Evolutionary conservation across 2,329 filamentous ascomycete genomes (phyloP), one percentile per base, ranked within the genome.

Genomic region (Coniochaeta hoffmannii): DNA sequence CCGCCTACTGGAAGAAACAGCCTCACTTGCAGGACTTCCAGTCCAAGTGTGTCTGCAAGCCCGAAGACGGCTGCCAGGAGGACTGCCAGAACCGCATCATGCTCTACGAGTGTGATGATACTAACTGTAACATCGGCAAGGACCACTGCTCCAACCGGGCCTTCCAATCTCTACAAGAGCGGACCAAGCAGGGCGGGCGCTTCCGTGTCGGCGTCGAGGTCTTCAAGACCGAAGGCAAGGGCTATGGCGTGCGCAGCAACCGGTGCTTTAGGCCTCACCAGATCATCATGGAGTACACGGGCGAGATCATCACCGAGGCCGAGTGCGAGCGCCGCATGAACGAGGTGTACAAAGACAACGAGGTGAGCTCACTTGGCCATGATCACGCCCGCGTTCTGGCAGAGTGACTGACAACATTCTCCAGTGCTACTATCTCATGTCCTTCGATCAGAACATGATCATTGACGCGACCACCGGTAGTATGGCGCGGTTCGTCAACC

Each of bases 251-350:
- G 52, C 87, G 94, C 58, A 90, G 89, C 67, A 96, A 93, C 71
- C 85, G 94, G 50, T 87, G 85, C 58, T 99, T 97, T 69, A 79
- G 86, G 56, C 83, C 92, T 1, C 86, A 93, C 65, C 91, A 97
- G 73, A 96, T 99, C 68, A 97, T 99, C 66, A 93, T 97, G 74
- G 94, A 99, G 67, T 99, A 99, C 67, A 93, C 92, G 0, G 94
- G 94, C 38, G 94, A 99, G 71, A 97, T 99, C 63, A 96, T 99
- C 66, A 97, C 91, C 0, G 90, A 96, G 66, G 86, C 87, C 30
- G 94, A 99, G 69, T 96, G 92, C 66, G 91, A 97, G 68, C 83
- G 88, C 50, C 86, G 94, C 55, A 97, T 97, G 92, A 90, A 89
- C 57, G 88, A 93, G 59, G 82, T 88, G 57, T 99, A 99, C 75